These are phyloP conservation scores for Metschnikowia lochheadii DNA, from an alignment of 805 yeast genomes.

Conservation along the genomic window DNA sequence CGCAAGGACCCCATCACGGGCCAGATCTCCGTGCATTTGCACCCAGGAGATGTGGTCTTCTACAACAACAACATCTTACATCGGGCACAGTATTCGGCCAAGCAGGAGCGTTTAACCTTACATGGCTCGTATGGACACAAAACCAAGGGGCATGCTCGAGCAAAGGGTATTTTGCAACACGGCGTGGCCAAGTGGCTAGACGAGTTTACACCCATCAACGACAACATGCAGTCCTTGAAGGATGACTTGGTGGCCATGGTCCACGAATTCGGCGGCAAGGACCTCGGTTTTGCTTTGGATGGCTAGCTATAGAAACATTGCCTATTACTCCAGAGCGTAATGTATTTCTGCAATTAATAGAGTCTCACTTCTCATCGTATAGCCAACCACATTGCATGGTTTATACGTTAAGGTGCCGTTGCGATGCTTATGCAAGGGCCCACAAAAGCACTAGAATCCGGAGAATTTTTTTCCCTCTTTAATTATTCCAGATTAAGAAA, in stretches of 20 bases:
- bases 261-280: constrained; percentile 27
- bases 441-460: too few relatives aligned
- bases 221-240: constrained; percentile 26
- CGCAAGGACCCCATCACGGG: constrained; percentile 34
- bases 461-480: too few relatives aligned
- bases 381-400: too few relatives aligned
- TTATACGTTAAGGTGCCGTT: too few relatives aligned
- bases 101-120: constrained; percentile 39
- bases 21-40: constrained; percentile 38
- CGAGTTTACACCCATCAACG: constrained; percentile 27
- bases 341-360: background rate
- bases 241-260: constrained; percentile 28
- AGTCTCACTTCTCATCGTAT: too few relatives aligned
- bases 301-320: constrained; percentile 18
- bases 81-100: constrained; percentile 40
- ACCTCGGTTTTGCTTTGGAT: constrained; percentile 38
- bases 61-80: constrained; percentile 50
- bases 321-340: background rate
- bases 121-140: constrained; percentile 50
- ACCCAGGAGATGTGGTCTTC: constrained; percentile 49
- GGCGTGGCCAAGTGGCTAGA: constrained; percentile 48
- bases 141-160: constrained; percentile 39
- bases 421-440: too few relatives aligned
- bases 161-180: constrained; percentile 50
- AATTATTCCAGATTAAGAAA: too few relatives aligned